Evolutionary conservation across 768 basidiomycete species (phyloP), one percentile per base, ranked within the genome.

Genomic region (Tylopilus sp.): DNA sequence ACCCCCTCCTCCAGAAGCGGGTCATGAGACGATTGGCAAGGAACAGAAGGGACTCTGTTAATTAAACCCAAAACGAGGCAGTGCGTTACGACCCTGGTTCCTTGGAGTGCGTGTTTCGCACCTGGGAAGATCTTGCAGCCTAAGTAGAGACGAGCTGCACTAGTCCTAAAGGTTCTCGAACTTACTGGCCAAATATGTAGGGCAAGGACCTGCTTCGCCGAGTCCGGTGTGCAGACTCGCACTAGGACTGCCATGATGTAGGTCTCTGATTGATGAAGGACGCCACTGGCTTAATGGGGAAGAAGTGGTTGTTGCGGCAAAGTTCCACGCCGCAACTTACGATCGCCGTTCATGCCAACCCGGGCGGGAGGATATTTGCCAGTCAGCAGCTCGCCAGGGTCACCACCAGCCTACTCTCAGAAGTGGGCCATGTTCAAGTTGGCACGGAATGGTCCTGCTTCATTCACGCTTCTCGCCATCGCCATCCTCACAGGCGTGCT

Each of bases 401-500:
- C 55, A 6, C n/a, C n/a, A n/a, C n/a, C n/a, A n/a, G n/a, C n/a
- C n/a, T n/a, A n/a, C 11, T 37, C 50, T 0, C 56, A 36, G n/a
- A n/a, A 33, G 37, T 56, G 59, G 57, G 11, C 52, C 21, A 52
- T 63, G 31, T 49, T 54, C 17, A 55, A 55, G n/a, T 25, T 67
- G 13, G 24, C 48, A 3, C 57, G 58, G 47, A 63, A 53, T 56
- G 57, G 56, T 4, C 52, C 53, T 16, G 11, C 41, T 3, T 60
- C 61, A 3, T 42, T 60, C 26, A 22, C 45, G 13, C 30, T 67
- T 28, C 44, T 68, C 29, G 65, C 60, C 34, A 31, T 57, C 29
- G 50, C 65, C 1, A 57, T 68, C 24, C 24, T 69, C 22, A 56
- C 54, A 1, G 67, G 68, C 13, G 33, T 68, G 19, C 44, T 68